phyloP scores from a whole-genome alignment of 2,329 filamentous ascomycete species.

The Penicillium paneum region DNA sequence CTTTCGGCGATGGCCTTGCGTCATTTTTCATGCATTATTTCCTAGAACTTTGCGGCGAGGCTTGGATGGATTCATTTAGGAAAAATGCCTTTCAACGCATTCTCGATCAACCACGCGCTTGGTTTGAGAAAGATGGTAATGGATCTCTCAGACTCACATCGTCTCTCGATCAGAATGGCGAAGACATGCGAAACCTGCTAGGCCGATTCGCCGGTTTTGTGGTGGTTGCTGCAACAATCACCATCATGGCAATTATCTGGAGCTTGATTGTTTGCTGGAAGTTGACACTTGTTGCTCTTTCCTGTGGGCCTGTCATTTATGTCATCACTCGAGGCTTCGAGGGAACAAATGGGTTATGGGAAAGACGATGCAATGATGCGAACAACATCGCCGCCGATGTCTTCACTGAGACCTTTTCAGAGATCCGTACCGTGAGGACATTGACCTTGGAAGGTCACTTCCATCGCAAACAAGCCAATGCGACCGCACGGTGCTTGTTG shows the following conservation, averaged over 20 bases:
- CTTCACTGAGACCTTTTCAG: conserved; percentile 71
- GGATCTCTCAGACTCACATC: conserved; percentile 62
- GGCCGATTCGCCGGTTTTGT: conserved; percentile 72
- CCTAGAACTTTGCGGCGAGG: conserved; percentile 67
- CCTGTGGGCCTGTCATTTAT: conserved; percentile 65
- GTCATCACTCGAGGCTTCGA: conserved; percentile 64
- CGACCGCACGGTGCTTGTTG: conserved; percentile 52
- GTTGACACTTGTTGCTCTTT: conserved; percentile 71
- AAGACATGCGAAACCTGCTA: conserved; percentile 82
- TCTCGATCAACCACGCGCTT: conserved; percentile 70
- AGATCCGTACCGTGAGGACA: conserved; percentile 73
- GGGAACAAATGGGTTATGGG: conserved; percentile 66
- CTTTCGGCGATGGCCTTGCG: conserved; percentile 62
- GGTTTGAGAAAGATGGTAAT: conserved; percentile 72
- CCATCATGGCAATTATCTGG: conserved; percentile 69
- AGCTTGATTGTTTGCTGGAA: conserved; percentile 73
- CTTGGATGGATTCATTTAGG: conserved; percentile 73
- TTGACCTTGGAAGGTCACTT: conserved; percentile 74
- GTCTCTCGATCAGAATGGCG: conserved; percentile 74
- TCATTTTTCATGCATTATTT: conserved; percentile 67
- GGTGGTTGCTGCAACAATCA: conserved; percentile 65
- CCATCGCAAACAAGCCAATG: conserved; percentile 56
- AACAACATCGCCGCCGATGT: conserved; percentile 59
- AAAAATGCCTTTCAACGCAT: conserved; percentile 65
- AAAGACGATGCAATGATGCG: conserved; percentile 63